phyloP scores from a whole-genome alignment of 495 filamentous ascomycete genomes.

The Cudoniella acicularis region DNA sequence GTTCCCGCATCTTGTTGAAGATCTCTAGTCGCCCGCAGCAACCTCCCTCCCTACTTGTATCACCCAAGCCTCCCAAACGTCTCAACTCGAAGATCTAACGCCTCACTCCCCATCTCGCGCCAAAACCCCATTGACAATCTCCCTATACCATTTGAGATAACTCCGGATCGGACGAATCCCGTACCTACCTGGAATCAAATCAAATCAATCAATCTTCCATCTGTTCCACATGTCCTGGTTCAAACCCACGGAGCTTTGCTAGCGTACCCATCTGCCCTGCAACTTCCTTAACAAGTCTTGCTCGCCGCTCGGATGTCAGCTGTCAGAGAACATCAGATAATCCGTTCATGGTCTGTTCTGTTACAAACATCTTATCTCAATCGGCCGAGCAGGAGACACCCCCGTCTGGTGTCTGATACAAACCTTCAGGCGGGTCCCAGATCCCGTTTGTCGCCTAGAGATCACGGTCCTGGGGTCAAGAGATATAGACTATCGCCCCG shows the following conservation, averaged over 20 bases:
- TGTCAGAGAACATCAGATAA: conserved; percentile 26
- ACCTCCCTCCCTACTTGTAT: not conserved
- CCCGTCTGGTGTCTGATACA: conserved; percentile 18
- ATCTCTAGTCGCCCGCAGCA: conserved; percentile 1
- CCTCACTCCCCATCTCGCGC: not conserved
- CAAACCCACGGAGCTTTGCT: conserved; percentile 6
- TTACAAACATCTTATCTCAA: conserved; percentile 17
- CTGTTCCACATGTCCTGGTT: not conserved
- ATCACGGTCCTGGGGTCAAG: conserved; percentile 11
- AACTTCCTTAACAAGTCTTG: not conserved
- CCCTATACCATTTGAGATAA: not conserved
- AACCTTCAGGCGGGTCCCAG: conserved; percentile 7
- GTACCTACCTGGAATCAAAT: too few species aligned
- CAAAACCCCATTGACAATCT: not conserved
- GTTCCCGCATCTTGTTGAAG: conserved; percentile 20
- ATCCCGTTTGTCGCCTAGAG: conserved; percentile 9
- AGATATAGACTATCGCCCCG: conserved; percentile 23
- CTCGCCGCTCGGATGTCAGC: conserved; percentile 27
- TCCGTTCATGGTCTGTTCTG: conserved; percentile 19
- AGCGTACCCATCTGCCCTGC: conserved; percentile 1
- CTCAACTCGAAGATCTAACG: conserved; percentile 23
- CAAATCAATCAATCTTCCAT: too few species aligned
- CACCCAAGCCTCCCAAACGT: conserved; percentile 15
- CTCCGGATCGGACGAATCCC: conserved; percentile 14
- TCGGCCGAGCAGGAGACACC: not conserved